A percentile compares a stretch with the other conserved stretches of the same genome.
These are phyloP conservation scores for Trametes cubensis DNA, from an alignment of 768 basidiomycete species.

Conservation along the genomic window DNA sequence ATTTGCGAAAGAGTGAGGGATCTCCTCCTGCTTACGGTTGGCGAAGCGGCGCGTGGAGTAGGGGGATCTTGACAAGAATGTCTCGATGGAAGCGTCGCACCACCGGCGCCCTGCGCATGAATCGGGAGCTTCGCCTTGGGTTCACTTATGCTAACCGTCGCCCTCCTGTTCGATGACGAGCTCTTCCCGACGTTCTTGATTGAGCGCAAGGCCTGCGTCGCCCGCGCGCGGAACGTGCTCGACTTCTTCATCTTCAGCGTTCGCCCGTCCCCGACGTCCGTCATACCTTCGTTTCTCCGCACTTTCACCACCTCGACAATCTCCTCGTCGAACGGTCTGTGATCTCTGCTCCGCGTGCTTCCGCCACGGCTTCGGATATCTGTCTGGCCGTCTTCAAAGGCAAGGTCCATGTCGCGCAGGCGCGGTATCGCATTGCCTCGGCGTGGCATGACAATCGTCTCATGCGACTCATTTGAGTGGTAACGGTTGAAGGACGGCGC, in stretches of 20 bases:
- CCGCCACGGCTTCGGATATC: slow-evolving; percentile 19
- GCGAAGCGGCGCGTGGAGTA: slow-evolving; percentile 23
- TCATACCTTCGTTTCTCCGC: slow-evolving; percentile 34
- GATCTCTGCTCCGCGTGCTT: slow-evolving; percentile 16
- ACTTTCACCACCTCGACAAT: slow-evolving; percentile 42
- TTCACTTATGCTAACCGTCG: slow-evolving; percentile 8
- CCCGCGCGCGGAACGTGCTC: slow-evolving; percentile 38
- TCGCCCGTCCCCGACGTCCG: slow-evolving; percentile 27
- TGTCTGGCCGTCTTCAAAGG: slow-evolving; percentile 14
- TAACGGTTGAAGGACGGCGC: slow-evolving; percentile 35
- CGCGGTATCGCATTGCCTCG: slow-evolving; percentile 22
- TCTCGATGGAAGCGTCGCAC: slow-evolving; percentile 7
- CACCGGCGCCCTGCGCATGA: neutral
- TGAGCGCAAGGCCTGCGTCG: slow-evolving; percentile 38
- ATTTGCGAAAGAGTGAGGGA: slow-evolving; percentile 35
- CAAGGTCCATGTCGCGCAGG: slow-evolving; percentile 14
- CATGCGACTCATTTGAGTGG: slow-evolving; percentile 29
- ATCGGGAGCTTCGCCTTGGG: slow-evolving; percentile 4
- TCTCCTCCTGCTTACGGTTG: slow-evolving; percentile 27
- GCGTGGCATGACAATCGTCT: slow-evolving; percentile 35
- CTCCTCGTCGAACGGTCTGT: slow-evolving; percentile 34
- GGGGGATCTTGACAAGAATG: slow-evolving; percentile 19
- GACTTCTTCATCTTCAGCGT: slow-evolving; percentile 34
- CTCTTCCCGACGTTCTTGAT: slow-evolving; percentile 39
- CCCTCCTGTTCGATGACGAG: slow-evolving; percentile 15